Percentiles rank a stretch among this genome's conserved stretches.
Conservation (phyloP, 2,329 filamentous ascomycete genomes). For the Golovinomyces cichoracearum region DNA sequence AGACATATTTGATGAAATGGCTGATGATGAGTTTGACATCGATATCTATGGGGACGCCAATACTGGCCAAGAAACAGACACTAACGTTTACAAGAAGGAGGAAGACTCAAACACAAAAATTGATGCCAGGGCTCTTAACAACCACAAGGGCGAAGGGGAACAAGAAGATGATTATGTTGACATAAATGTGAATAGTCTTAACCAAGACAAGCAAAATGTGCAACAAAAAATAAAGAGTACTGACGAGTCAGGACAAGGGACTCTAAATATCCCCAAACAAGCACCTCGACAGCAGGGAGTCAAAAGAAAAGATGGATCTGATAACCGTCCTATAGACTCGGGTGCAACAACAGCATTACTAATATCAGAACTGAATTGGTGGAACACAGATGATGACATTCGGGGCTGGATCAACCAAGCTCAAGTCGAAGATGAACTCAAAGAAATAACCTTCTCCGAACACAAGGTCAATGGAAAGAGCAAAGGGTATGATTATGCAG, state of each 20-base stretch:
- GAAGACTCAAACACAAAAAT: slow-evolving; percentile 17
- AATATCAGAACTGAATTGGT: slow-evolving; percentile 83
- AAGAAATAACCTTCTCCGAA: slow-evolving; percentile 88
- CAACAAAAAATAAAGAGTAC: slow-evolving; percentile 21
- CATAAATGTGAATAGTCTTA: slow-evolving; percentile 19
- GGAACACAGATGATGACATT: slow-evolving; percentile 87
- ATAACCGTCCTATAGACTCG: slow-evolving; percentile 31
- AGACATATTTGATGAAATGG: slow-evolving; percentile 21
- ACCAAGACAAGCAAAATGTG: slow-evolving; percentile 13
- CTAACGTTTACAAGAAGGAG: slow-evolving; percentile 16
- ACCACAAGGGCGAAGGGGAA: slow-evolving; percentile 14
- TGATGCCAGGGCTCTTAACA: slow-evolving; percentile 10
- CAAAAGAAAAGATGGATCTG: slow-evolving; percentile 34
- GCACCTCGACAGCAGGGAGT: slow-evolving; percentile 25
- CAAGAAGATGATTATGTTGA: slow-evolving; percentile 19
- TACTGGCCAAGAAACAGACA: slow-evolving; percentile 19
- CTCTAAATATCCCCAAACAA: slow-evolving; percentile 16
- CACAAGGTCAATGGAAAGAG: slow-evolving; percentile 98
- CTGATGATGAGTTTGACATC: slow-evolving; percentile 47
- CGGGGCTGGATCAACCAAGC: slow-evolving; percentile 62
- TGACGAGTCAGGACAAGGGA: slow-evolving; percentile 16
- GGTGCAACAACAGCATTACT: slow-evolving; percentile 45
- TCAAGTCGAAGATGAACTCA: slow-evolving; percentile 59
- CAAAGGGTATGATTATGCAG: slow-evolving; percentile 47
- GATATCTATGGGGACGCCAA: slow-evolving; percentile 41